Evolutionary conservation across 495 filamentous ascomycete genomes (phyloP).

Genomic region (Cercophora newfieldiana): DNA sequence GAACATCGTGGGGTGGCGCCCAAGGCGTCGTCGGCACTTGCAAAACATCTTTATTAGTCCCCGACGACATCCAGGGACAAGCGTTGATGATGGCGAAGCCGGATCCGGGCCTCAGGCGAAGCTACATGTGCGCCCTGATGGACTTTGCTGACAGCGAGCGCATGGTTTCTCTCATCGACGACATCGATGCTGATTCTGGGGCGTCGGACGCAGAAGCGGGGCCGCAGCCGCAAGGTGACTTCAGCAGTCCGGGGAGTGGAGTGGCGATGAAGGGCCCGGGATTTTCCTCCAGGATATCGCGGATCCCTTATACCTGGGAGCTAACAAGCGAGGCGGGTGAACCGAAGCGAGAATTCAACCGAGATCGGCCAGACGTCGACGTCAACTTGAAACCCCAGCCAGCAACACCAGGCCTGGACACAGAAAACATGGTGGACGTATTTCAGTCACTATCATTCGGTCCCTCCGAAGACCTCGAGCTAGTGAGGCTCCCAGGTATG

Average conservation of each 20-base stretch:
- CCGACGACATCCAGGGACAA: neutral
- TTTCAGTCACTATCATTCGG: neutral
- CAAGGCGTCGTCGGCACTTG: neutral
- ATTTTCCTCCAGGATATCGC: constrained; percentile 18
- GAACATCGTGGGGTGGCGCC: neutral
- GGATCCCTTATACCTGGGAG: constrained; percentile 11
- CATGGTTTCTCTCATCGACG: constrained; percentile 14
- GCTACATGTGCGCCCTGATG: constrained; percentile 25
- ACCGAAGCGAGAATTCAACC: neutral
- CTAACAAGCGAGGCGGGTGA: neutral
- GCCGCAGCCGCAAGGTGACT: neutral
- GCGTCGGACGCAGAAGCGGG: constrained; percentile 6
- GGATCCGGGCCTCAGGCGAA: constrained; percentile 2
- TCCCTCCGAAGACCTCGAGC: neutral
- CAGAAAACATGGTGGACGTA: neutral
- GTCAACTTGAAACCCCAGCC: neutral
- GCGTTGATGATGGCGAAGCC: neutral
- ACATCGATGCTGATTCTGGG: constrained; percentile 27
- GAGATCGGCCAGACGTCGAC: neutral
- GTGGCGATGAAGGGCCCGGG: neutral
- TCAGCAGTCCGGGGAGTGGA: neutral
- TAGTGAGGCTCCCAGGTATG: neutral
- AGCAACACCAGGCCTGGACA: neutral
- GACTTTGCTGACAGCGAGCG: constrained; percentile 21
- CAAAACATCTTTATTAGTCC: neutral